Evolutionary conservation across 2,329 filamentous ascomycete genomes (phyloP), one percentile per base, ranked within the genome.

Genomic region (Scedosporium boydii): DNA sequence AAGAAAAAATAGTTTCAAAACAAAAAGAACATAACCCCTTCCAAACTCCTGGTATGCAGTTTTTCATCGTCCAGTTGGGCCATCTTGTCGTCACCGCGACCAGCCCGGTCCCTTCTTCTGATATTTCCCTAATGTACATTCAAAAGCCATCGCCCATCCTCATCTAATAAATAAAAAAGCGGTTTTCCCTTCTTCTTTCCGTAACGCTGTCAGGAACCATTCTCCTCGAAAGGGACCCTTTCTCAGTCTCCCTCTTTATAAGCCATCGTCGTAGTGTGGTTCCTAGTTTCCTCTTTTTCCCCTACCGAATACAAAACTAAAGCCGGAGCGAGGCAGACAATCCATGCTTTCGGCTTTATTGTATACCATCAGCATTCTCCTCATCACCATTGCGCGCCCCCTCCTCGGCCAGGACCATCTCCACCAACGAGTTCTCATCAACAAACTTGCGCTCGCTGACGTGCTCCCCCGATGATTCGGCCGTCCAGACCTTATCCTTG

Each of bases 371-470:
- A 27, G 53, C 21, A 57, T 51, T 55, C 14, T 51, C 41, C 16
- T 58, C 51, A 21, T n/a, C 10, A 21, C 46, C 48, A 61, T 76
- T 71, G 64, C 79, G 74, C 42, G 70, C 71, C 46, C 68, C 68
- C 23, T 77, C 82, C 0, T 89, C 59, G 27, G 27, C 87, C 64
- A 90, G 82, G 65, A 96, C 86, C 60, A 90, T 77, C 75, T 96
- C 91, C 71, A 91, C 87, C 29, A 80, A 77, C 5, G 77, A 82
- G 10, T 80, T 78, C 58, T 90, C 87, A 63, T 91, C 86, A 59
- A 93, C 86, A 76, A 96, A 97, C 71, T 90, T 93, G 69, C 93
- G 83, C 74, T 96, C 91, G 70, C 91, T 96, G 59, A 96, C 87
- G 73, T 96, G 91, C 63, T 84, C 79, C 67, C 81, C 71, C 23